Evolutionary conservation across 176 grass and related monocot genomes (phyloP), one percentile per base, ranked within the genome.

Genomic region (Aegilops bicornis): DNA sequence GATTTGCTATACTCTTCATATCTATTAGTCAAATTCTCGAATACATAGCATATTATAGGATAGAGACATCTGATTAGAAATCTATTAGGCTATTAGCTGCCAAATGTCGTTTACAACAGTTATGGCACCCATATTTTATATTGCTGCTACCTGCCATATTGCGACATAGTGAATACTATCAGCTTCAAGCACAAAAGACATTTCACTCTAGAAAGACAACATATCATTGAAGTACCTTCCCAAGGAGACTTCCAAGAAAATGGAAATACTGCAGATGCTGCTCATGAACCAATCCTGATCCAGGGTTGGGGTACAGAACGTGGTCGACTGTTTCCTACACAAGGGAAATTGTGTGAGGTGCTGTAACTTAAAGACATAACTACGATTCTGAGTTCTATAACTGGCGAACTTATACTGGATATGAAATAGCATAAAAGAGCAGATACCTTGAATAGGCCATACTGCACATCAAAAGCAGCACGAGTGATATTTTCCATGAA

Each of bases 401-500:
- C 11, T 84, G 19, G 71, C 4, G 7, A 7, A 66, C 13, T 66
- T 62, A n/a, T 76, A 73, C 31, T n/a, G 36, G 45, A 67, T 66
- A 82, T 32, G 7, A 86, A 76, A 74, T 59, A 42, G 56, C 61
- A 27, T 68, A 73, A 79, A 88, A 67, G 47, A 77, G 33, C 30
- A 54, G 73, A 79, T 86, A 96, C 97, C 97, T 99, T 99, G 79
- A 99, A 96, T 63, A 99, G 75, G 64, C 97, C 94, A 13, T 96
- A 96, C 43, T 99, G 97, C 32, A 96, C 85, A 94, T 96, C 97
- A 85, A 99, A 99, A 91, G 97, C 90, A 69, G 97, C 94, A 65
- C 95, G 89, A 43, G 91, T 95, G 88, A 96, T 99, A 87, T 96
- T 99, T 82, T 99, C 97, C 97, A 99, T 99, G 76, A 99, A 99